Evolutionary conservation across 305 asterid species (phyloP), one percentile per base, ranked within the genome.

Genomic region (Fraxinus nigra): DNA sequence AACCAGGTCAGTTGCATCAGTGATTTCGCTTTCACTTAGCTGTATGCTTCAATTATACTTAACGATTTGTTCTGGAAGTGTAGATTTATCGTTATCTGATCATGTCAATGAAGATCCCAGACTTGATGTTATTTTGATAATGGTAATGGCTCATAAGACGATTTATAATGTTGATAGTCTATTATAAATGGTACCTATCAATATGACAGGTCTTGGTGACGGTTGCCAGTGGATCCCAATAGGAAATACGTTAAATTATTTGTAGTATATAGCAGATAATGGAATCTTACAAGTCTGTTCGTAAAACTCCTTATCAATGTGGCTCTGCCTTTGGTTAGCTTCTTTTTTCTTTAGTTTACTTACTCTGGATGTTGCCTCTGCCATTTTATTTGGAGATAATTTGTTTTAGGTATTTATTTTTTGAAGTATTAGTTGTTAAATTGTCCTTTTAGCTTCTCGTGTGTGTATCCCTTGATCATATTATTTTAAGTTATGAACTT

Each of bases 1-100:
- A 92, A 84, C 99, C 99, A 89, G 98, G 99, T 94, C 65, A 59
- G 85, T 72, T 13, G 32, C 80, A 37, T 79, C n/a, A 1, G 34
- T 63, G 34, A 24, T 63, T 63, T 63, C 26, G 1, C 72, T 63
- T 24, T 22, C 7, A n/a, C 67, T 26, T 75, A 40, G 78, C 48
- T 4, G 20, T 14, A 75, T 75, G 78, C 81, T 61, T 48, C 78
- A 40, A 18, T 22, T 43, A 3, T 72, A 32, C 32, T 67, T 79
- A 2, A 28, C 70, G 30, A 14, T 77, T 59, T 30, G 28, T 38
- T 79, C 61, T 59, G 43, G 4, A 26, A 78, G 32, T 16, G 76
- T 76, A 32, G 69, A 70, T 76, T 51, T 40, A 61, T 40, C 65
- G 11, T 67, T 33, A 35, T 40, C 18, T 35, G 37, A 22, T 61